phyloP scores from a whole-genome alignment of 441 rosid genomes.

The Raphanus hybrid region DNA sequence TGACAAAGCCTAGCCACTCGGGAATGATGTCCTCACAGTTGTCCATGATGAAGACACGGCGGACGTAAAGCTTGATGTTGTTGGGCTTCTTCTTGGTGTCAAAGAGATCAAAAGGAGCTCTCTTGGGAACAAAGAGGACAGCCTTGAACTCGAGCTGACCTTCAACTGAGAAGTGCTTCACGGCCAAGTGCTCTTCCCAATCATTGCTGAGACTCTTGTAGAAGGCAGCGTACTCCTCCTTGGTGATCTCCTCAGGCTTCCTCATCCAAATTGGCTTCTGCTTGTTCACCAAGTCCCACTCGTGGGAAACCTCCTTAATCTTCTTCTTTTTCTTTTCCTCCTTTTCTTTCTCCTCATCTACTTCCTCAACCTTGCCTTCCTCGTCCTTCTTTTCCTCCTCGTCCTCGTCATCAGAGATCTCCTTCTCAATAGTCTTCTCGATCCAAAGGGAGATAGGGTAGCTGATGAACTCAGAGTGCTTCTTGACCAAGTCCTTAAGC shows the following conservation, averaged over 20 bases:
- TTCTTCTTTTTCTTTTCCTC: constrained; percentile 19
- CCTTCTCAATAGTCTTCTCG: constrained; percentile 9
- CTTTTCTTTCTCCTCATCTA: constrained; percentile 12
- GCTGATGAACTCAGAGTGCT: constrained; percentile 17
- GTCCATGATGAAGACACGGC: constrained; percentile 82
- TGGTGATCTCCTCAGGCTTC: constrained; percentile 69
- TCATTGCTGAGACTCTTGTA: constrained; percentile 80
- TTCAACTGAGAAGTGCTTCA: constrained; percentile 74
- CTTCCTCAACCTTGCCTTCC: constrained; percentile 5
- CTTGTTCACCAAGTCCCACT: constrained; percentile 71
- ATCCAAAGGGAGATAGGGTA: background rate
- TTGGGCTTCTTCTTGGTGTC: constrained; percentile 75
- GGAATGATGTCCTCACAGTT: constrained; percentile 78
- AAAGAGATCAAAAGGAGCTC: constrained; percentile 71
- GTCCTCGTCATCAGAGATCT: background rate
- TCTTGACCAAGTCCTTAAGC: constrained; percentile 8
- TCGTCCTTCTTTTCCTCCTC: constrained; percentile 1
- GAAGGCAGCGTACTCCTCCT: constrained; percentile 74
- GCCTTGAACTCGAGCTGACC: constrained; percentile 82
- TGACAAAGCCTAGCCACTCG: constrained; percentile 68
- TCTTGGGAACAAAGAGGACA: constrained; percentile 62
- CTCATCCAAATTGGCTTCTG: constrained; percentile 83
- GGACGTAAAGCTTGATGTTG: constrained; percentile 77
- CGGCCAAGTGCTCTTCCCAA: constrained; percentile 78
- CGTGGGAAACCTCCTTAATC: constrained; percentile 30